A percentile compares a stretch with the other conserved stretches of the same genome.
Conservation (phyloP, 768 basidiomycete genomes). For the Tricholoma sp. region DNA sequence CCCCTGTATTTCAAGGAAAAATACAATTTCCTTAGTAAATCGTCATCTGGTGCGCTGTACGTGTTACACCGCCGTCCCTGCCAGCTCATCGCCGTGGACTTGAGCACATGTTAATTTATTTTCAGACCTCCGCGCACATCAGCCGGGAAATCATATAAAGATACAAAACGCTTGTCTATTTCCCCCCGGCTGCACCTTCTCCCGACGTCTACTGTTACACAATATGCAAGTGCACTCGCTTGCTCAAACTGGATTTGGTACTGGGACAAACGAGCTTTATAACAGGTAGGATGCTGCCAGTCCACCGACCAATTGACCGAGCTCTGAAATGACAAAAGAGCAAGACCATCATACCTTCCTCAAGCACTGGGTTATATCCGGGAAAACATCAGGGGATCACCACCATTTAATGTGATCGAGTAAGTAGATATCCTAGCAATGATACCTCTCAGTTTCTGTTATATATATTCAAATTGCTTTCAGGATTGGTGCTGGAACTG, state of each 20-base stretch:
- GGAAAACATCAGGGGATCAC: slow-evolving; percentile 29
- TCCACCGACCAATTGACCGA: background rate
- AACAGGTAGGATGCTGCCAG: slow-evolving; percentile 43
- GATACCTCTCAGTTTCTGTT: background rate
- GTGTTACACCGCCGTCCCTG: too few relatives aligned
- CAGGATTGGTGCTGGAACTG: slow-evolving; percentile 83
- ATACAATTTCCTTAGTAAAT: too few relatives aligned
- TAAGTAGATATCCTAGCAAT: slow-evolving; percentile 26
- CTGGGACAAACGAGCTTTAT: slow-evolving; percentile 81
- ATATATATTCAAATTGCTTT: background rate
- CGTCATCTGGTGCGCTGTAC: too few relatives aligned
- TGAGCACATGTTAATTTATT: too few relatives aligned
- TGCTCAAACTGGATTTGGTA: slow-evolving; percentile 71
- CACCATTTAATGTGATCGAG: slow-evolving; percentile 65
- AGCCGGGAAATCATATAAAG: too few relatives aligned
- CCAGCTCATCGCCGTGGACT: too few relatives aligned
- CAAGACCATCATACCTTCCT: slow-evolving; percentile 78
- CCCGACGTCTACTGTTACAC: background rate
- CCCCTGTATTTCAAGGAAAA: too few relatives aligned
- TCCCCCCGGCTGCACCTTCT: background rate
- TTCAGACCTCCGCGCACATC: too few relatives aligned
- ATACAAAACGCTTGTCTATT: too few relatives aligned
- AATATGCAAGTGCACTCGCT: slow-evolving; percentile 52
- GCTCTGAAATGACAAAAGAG: slow-evolving; percentile 34
- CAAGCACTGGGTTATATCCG: slow-evolving; percentile 59